Base-by-base conservation (phyloP, 2,329 filamentous ascomycete species). In the Phaeomoniella chlamydospora region DNA sequence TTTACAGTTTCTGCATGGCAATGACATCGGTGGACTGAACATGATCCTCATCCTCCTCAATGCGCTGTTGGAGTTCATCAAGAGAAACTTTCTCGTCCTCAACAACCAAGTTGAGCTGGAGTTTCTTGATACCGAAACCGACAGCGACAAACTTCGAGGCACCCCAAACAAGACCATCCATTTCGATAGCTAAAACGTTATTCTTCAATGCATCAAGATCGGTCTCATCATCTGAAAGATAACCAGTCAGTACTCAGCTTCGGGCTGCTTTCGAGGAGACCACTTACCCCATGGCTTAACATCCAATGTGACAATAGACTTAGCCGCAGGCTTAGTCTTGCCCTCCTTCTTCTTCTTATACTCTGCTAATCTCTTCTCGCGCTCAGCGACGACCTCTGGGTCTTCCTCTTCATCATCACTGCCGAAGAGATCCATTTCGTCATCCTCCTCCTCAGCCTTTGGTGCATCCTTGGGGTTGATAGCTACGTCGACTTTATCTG, bases 81-180 rank as follows among this genome's bases (percentile, higher is more conserved):
- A 83, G 61, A 48, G 83, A 87, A 57, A 98, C 63, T 76, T 94
- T 94, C 49, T 96, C 88, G 60, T 98, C 90, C 72, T 96, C 90
- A 47, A 96, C 70, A 52, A 96, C 86, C 50, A 96, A 66, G 79
- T 84, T 96, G 72, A 98, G 93, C 75, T 96, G 88, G 45, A 98
- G 78, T 77, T 96, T 96, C 74, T 83, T 90, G 72, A 98, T 92
- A 72, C 90, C 90, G 73, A 84, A 98, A 55, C 87, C 88, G 53
- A 98, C 79, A 48, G 87, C 62, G 36, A 93, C 79, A 47, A 94
- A 70, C 72, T 90, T 83, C 61, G 82, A 87, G 46, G 71, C 77
- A 77, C 88, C 88, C 90, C 90, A 98, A 45, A 92, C 78, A 44
- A 98, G 83, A 67, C 90, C 90, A 34, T 96, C 88, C 72, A 81